Evolutionary conservation across 306 rosid species (phyloP).

Genomic region (Sicyos baderoa): DNA sequence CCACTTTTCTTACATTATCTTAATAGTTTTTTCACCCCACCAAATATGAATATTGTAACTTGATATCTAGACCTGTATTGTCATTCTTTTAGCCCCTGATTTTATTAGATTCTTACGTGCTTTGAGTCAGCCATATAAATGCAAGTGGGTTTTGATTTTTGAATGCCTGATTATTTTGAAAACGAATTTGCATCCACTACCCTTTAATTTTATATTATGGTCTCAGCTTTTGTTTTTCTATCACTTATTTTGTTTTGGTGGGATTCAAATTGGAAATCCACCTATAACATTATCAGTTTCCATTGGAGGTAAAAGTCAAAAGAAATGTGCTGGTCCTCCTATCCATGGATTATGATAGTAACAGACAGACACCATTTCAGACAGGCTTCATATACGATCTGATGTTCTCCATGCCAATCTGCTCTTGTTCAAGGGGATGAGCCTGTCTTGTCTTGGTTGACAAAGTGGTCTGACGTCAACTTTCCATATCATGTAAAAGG

Average conservation of each 20-base stretch:
- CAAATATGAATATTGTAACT: conserved; percentile 12
- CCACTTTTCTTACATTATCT: conserved; percentile 13
- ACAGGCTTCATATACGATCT: background rate
- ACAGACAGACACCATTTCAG: conserved; percentile 11
- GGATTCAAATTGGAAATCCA: conserved; percentile 18
- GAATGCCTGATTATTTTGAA: conserved; percentile 12
- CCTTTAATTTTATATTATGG: conserved; percentile 18
- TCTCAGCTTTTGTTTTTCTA: background rate
- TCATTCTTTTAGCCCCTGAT: conserved; percentile 7
- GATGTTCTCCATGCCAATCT: background rate
- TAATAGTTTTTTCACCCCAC: conserved; percentile 8
- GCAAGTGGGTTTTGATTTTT: conserved; percentile 16
- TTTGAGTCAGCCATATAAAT: conserved; percentile 14
- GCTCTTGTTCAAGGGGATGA: background rate
- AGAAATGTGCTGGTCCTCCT: conserved; percentile 10
- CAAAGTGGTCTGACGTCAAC: conserved; percentile 1
- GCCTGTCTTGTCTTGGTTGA: conserved; percentile 2
- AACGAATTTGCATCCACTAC: conserved; percentile 19
- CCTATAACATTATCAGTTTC: conserved; percentile 10
- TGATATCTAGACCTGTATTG: background rate
- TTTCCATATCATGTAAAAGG: background rate
- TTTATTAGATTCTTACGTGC: conserved; percentile 17
- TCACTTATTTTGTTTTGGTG: conserved; percentile 12
- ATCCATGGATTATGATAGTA: conserved; percentile 16
- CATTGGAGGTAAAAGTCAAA: conserved; percentile 15